Conservation (phyloP, 257 asterid genomes). For the Solanum piurae region DNA sequence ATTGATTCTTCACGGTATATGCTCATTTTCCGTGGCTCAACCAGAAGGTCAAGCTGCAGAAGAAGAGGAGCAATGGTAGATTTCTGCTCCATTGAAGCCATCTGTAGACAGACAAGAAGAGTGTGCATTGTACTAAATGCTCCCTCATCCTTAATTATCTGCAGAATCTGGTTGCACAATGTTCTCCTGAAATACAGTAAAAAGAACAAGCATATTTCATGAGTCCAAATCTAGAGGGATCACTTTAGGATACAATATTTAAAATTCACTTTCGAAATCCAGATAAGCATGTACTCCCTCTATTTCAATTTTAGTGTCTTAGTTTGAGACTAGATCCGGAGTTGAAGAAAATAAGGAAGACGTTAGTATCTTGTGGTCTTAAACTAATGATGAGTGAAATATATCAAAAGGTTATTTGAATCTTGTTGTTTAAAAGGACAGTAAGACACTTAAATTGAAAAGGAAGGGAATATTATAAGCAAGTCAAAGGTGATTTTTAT, state of each 20-base stretch:
- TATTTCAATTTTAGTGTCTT: neutral
- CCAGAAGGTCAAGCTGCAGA: slow-evolving; percentile 78
- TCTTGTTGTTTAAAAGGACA: neutral
- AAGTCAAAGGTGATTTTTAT: neutral
- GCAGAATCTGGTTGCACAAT: slow-evolving; percentile 50
- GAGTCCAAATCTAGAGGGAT: neutral
- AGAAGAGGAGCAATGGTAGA: slow-evolving; percentile 69
- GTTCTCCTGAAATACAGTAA: slow-evolving; percentile 34
- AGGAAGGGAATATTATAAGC: neutral
- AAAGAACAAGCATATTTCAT: neutral
- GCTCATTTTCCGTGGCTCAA: slow-evolving; percentile 69
- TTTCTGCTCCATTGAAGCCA: slow-evolving; percentile 77
- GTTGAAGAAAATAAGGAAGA: neutral
- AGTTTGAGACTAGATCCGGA: neutral
- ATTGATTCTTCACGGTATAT: slow-evolving; percentile 81
- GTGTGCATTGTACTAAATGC: slow-evolving; percentile 71
- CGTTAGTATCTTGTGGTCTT: neutral
- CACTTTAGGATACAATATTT: neutral
- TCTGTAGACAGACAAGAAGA: slow-evolving; percentile 62
- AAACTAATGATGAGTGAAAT: neutral
- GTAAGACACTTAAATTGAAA: neutral
- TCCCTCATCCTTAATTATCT: slow-evolving; percentile 70
- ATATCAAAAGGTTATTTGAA: neutral
- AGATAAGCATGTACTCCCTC: neutral
- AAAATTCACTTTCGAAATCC: neutral